phyloP scores from a whole-genome alignment of 306 rosid genomes.

The Mimosa pudica region DNA sequence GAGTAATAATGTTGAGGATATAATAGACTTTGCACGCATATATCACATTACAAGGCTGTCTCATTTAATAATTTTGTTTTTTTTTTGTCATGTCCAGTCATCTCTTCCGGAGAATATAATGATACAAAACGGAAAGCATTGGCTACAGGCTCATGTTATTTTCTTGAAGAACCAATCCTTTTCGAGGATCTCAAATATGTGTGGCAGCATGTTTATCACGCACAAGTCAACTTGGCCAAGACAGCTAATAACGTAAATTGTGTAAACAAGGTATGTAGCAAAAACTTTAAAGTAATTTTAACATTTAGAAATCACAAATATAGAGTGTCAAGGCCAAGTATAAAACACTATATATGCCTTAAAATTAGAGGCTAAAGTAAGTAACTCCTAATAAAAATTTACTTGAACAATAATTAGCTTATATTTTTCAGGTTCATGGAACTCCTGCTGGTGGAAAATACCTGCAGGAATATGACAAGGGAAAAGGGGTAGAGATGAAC shows the following conservation, averaged over 20 bases:
- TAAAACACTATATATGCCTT: background rate
- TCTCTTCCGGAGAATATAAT: conserved; percentile 26
- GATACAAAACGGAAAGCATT: conserved; percentile 33
- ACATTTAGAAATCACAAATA: background rate
- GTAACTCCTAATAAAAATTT: background rate
- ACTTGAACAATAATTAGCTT: background rate
- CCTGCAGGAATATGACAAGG: conserved; percentile 18
- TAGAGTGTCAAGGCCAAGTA: background rate
- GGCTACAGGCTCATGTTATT: conserved; percentile 40
- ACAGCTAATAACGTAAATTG: background rate
- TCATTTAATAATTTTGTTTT: background rate
- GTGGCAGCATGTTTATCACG: conserved; percentile 51
- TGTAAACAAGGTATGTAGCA: background rate
- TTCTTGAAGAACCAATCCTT: conserved; percentile 51
- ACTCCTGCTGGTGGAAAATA: conserved; percentile 1
- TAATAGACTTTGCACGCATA: background rate
- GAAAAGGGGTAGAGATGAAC: background rate
- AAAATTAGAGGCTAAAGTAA: background rate
- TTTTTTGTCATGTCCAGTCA: conserved; percentile 37
- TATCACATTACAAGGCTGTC: background rate
- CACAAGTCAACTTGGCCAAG: background rate
- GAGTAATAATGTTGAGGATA: background rate
- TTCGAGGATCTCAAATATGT: conserved; percentile 44
- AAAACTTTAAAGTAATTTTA: background rate
- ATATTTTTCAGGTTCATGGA: background rate